Evolutionary conservation across 139 green algal species (phyloP).

Genomic region (Chlamydomonas sp.): DNA sequence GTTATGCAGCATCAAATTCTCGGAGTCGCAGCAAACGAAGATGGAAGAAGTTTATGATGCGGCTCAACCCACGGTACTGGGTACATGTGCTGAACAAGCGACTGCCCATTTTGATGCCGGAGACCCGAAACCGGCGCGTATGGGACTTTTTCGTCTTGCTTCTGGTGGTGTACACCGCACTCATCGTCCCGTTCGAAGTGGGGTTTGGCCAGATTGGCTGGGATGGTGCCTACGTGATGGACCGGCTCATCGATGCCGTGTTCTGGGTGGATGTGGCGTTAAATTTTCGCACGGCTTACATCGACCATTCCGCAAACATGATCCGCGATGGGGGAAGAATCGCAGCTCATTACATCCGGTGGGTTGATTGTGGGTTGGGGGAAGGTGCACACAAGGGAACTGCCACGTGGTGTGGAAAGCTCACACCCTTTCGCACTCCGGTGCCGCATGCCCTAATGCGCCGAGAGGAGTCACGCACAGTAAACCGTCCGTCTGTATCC

Average conservation of each 20-base stretch:
- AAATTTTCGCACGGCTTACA: conserved; percentile 72
- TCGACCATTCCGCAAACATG: conserved; percentile 65
- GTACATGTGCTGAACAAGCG: conserved; percentile 58
- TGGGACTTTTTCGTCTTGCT: conserved; percentile 68
- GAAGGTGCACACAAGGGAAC: too few relatives aligned
- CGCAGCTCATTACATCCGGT: conserved; percentile 43
- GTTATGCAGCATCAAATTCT: conserved; percentile 16
- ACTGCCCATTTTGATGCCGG: conserved; percentile 60
- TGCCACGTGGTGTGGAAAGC: too few relatives aligned
- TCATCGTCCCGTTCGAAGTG: conserved; percentile 57
- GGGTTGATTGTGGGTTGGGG: neutral
- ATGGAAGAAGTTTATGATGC: conserved; percentile 41
- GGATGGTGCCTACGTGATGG: neutral
- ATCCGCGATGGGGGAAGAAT: conserved; percentile 48
- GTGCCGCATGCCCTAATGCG: too few relatives aligned
- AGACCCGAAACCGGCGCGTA: conserved; percentile 27
- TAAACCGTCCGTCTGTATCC: too few relatives aligned
- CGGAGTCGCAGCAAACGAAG: conserved; percentile 10
- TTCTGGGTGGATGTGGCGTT: conserved; percentile 69
- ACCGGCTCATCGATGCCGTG: conserved; percentile 52
- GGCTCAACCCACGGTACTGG: conserved; percentile 47
- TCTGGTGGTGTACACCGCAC: conserved; percentile 68
- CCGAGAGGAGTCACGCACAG: too few relatives aligned
- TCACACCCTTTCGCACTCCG: too few relatives aligned
- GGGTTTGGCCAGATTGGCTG: conserved; percentile 24